These are phyloP conservation scores for Candida glucosophila DNA, from an alignment of 1,139 yeast species.

Conservation along the genomic window DNA sequence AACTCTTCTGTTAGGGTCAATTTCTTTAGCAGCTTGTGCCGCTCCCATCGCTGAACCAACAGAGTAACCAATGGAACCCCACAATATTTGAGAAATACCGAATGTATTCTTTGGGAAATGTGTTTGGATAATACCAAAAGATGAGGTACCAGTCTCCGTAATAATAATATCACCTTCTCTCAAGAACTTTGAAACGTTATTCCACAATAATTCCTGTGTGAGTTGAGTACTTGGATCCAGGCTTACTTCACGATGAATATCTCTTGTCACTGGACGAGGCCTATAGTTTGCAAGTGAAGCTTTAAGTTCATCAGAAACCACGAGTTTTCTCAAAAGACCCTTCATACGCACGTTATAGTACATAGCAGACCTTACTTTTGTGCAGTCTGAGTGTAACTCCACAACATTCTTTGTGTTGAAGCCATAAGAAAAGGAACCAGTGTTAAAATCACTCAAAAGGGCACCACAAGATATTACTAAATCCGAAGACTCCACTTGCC, in stretches of 20 bases:
- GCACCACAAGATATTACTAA: slow-evolving; percentile 27
- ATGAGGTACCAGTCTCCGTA: slow-evolving; percentile 34
- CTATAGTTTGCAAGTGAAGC: slow-evolving; percentile 9
- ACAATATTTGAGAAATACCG: slow-evolving; percentile 31
- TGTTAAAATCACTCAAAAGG: slow-evolving; percentile 30
- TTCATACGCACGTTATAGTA: slow-evolving; percentile 31
- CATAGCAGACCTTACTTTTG: slow-evolving; percentile 25
- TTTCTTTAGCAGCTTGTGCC: slow-evolving; percentile 25
- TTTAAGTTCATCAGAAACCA: slow-evolving; percentile 9
- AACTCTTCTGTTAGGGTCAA: slow-evolving; percentile 25
- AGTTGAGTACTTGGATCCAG: slow-evolving; percentile 7
- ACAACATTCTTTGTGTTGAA: slow-evolving; percentile 27
- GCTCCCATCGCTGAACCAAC: slow-evolving; percentile 25
- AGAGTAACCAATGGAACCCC: slow-evolving; percentile 26
- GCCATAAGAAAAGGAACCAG: slow-evolving; percentile 32
- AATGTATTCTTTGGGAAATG: slow-evolving; percentile 24
- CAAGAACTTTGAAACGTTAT: slow-evolving; percentile 23
- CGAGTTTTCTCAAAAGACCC: slow-evolving; percentile 15
- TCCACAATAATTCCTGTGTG: slow-evolving; percentile 31
- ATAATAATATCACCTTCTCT: slow-evolving; percentile 27
- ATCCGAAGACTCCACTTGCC: slow-evolving; percentile 22
- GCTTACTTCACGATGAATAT: slow-evolving; percentile 7
- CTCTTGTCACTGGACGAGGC: slow-evolving; percentile 11
- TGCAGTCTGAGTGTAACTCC: slow-evolving; percentile 33
- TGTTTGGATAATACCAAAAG: slow-evolving; percentile 34